Base-by-base conservation (phyloP, 164 flowering plant genomes). In the Nelumbo lutea region DNA sequence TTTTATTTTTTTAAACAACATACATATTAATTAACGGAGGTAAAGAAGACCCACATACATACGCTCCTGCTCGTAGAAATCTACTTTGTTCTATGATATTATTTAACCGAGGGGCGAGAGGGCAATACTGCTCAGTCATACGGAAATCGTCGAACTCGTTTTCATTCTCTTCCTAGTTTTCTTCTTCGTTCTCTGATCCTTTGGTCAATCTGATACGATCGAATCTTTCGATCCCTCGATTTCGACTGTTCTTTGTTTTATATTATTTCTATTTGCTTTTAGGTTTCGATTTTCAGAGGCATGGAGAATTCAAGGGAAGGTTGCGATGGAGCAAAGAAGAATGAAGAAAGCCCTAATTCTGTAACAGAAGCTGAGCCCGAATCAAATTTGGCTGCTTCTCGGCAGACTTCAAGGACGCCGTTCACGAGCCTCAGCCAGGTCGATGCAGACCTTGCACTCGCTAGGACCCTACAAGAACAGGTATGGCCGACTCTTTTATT, bases 371-470 rank as follows among this genome's bases (percentile, higher is more conserved):
- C 47, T 46, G 62, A 59, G 6, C n/a, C 45, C 56, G 78, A 53
- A 57, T 50, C 66, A 9, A 66, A 71, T 62, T 63, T 43, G 46
- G 45, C 70, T 10, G 69, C 41, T 2, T 45, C 67, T 51, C 79
- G 46, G 46, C 76, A 59, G n/a, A 70, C 88, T 3, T 68, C 89
- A 1, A 84, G 97, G 68, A 86, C 90, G 45, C 96, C 97, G 1
- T 91, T 93, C 83, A 81, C 98, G 42, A 83, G 78, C 73, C 96
- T 93, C 64, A 87, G 89, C 68, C 98, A 93, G 82, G 83, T 86
- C 70, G 97, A 93, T 70, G 93, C 98, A 27, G 98, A 91, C 82
- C 90, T 85, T 2, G 98, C 97, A 27, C 98, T 93, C 64, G 96
- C 97, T 41, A 88, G 98, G 5, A 85, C 94, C 66, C 81, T 93